Percentiles rank a stretch among this genome's conserved stretches.
Conservation (phyloP, 345 rosid genomes). For the Hypericum androsaemum region DNA sequence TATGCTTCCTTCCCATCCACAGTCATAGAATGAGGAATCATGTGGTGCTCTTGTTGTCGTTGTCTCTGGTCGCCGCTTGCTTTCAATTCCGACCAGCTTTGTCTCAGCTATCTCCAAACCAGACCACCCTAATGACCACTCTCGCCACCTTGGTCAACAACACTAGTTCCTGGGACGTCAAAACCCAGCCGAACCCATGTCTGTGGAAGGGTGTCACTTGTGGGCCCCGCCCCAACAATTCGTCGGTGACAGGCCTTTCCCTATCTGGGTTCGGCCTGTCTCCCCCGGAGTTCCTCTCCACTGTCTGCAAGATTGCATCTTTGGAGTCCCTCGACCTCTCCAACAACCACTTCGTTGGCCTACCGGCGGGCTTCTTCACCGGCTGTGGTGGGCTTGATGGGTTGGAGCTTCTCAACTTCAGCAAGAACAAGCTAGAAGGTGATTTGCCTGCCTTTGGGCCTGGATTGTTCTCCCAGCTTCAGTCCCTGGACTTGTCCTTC, state of each 20-base stretch:
- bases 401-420: slow-evolving; percentile 43
- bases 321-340: slow-evolving; percentile 48
- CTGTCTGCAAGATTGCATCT: slow-evolving; percentile 44
- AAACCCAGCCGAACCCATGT: slow-evolving; percentile 36
- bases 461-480: slow-evolving; percentile 35
- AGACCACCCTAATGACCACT: slow-evolving; percentile 30
- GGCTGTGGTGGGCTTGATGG: slow-evolving; percentile 35
- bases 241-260: slow-evolving; percentile 25
- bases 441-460: slow-evolving; percentile 32
- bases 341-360: slow-evolving; percentile 32
- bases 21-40: too few relatives aligned
- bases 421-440: slow-evolving; percentile 32
- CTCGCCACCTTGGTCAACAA: slow-evolving; percentile 23
- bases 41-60: slow-evolving; percentile 9
- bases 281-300: slow-evolving; percentile 30
- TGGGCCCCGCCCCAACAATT: slow-evolving; percentile 14
- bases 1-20: too few relatives aligned
- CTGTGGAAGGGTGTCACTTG: slow-evolving; percentile 49
- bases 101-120: slow-evolving; percentile 29
- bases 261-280: slow-evolving; percentile 32
- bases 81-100: neutral
- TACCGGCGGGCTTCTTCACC: slow-evolving; percentile 36
- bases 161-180: slow-evolving; percentile 29
- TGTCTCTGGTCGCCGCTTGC: slow-evolving; percentile 12
- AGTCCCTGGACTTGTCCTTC: slow-evolving; percentile 48